Percentiles rank a stretch among this genome's conserved stretches.
These are phyloP conservation scores for Neofusicoccum sp. DNA, from an alignment of 2,329 filamentous ascomycete genomes.

Conservation along the genomic window DNA sequence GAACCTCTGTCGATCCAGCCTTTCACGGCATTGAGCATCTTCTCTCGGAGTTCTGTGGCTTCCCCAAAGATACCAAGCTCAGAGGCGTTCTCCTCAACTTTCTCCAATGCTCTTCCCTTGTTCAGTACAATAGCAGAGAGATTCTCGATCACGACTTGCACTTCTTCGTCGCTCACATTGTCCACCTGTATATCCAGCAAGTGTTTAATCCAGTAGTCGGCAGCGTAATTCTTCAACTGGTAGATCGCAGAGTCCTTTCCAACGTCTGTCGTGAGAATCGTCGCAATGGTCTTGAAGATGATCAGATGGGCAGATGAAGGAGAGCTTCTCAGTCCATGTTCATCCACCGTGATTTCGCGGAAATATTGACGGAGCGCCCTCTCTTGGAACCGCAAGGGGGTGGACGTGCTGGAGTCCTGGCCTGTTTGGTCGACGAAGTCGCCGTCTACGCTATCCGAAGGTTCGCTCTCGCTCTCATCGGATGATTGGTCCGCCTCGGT, in stretches of 20 bases:
- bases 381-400: conserved; percentile 25
- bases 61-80: background rate
- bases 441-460: conserved; percentile 18
- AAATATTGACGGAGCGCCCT: conserved; percentile 26
- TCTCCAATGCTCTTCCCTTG: conserved; percentile 18
- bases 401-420: conserved; percentile 19
- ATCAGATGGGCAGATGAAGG: conserved; percentile 24
- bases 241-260: background rate
- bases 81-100: conserved; percentile 12
- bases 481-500: conserved; percentile 18
- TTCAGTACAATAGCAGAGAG: conserved; percentile 20
- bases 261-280: conserved; percentile 6
- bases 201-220: conserved; percentile 24
- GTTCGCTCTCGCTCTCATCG: conserved; percentile 20
- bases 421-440: conserved; percentile 13
- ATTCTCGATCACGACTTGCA: conserved; percentile 15
- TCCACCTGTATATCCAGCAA: conserved; percentile 21
- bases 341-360: conserved; percentile 20
- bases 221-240: conserved; percentile 16
- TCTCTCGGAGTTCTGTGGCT: background rate
- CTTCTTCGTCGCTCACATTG: conserved; percentile 12
- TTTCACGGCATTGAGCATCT: background rate
- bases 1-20: background rate
- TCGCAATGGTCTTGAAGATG: conserved; percentile 20
- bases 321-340: conserved; percentile 21